A percentile compares a stretch with the other conserved stretches of the same genome.
phyloP scores from a whole-genome alignment of 2,329 filamentous ascomycete genomes.

The Pseudocercospora vitis region DNA sequence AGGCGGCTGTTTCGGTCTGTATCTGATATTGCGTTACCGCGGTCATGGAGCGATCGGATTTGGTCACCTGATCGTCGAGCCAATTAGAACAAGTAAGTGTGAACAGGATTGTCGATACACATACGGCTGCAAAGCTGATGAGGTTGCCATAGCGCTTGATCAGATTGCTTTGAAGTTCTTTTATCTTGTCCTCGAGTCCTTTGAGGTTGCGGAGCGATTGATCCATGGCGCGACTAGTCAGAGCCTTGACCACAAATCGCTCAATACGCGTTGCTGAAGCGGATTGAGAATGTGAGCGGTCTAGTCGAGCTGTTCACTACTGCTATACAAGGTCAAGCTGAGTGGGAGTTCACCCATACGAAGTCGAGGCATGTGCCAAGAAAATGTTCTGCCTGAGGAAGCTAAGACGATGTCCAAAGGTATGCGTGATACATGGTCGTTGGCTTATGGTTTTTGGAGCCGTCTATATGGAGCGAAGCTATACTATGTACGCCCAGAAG shows the following conservation, averaged over 20 bases:
- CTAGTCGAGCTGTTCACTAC: too few relatives aligned
- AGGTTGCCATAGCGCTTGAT: conserved; percentile 58
- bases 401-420: too few relatives aligned
- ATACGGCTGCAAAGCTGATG: conserved; percentile 54
- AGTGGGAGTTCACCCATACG: not conserved
- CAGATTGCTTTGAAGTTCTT: conserved; percentile 42
- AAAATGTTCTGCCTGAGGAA: not conserved
- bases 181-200: conserved; percentile 43
- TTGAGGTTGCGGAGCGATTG: conserved; percentile 45
- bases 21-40: conserved; percentile 60
- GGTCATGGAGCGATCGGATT: conserved; percentile 55
- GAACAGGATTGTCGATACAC: not conserved
- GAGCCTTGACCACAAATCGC: not conserved
- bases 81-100: too few relatives aligned
- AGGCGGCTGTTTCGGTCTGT: conserved; percentile 58
- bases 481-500: conserved; percentile 7
- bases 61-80: too few relatives aligned
- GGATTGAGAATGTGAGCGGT: too few relatives aligned
- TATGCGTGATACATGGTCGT: too few relatives aligned
- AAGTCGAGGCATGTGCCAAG: not conserved
- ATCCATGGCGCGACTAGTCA: conserved; percentile 37
- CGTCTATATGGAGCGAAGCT: conserved; percentile 8
- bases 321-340: not conserved
- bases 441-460: not conserved
- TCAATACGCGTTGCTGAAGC: too few relatives aligned